phyloP scores from a whole-genome alignment of 495 filamentous ascomycete species.

The Platismatia glauca region DNA sequence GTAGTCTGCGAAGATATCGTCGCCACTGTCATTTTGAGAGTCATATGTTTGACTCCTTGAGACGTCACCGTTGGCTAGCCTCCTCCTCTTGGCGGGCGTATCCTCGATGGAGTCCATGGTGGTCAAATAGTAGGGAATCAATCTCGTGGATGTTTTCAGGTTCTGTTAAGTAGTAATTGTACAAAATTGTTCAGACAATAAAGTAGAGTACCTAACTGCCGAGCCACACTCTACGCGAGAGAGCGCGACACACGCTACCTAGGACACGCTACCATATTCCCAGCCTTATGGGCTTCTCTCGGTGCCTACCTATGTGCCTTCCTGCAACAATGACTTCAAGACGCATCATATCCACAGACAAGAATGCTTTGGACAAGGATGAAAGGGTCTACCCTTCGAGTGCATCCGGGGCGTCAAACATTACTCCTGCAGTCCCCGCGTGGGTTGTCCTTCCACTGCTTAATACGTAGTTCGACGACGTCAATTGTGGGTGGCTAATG shows the following conservation, averaged over 20 bases:
- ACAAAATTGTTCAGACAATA: neutral
- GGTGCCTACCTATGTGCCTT: neutral
- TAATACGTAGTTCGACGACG: neutral
- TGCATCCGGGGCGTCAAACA: conserved; percentile 31
- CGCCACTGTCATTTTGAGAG: conserved; percentile 45
- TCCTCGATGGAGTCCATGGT: conserved; percentile 36
- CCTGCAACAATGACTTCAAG: conserved; percentile 45
- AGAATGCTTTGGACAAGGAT: conserved; percentile 45
- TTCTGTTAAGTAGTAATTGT: too few species aligned
- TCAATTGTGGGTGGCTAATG: conserved; percentile 12
- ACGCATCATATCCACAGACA: conserved; percentile 46
- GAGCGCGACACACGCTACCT: neutral
- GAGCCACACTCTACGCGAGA: neutral
- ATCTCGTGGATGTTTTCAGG: neutral
- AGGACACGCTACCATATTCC: neutral
- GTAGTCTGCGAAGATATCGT: conserved; percentile 46
- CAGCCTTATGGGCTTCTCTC: neutral
- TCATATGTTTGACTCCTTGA: conserved; percentile 31
- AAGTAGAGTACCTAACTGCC: neutral
- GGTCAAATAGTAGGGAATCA: neutral
- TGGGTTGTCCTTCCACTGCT: conserved; percentile 35
- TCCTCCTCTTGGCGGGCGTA: conserved; percentile 43
- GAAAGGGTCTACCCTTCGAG: conserved; percentile 30
- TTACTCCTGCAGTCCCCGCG: conserved; percentile 63
- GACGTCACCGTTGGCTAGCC: conserved; percentile 26